These are phyloP conservation scores for Hylodesmum podocarpum DNA, from an alignment of 306 rosid species.

Conservation along the genomic window DNA sequence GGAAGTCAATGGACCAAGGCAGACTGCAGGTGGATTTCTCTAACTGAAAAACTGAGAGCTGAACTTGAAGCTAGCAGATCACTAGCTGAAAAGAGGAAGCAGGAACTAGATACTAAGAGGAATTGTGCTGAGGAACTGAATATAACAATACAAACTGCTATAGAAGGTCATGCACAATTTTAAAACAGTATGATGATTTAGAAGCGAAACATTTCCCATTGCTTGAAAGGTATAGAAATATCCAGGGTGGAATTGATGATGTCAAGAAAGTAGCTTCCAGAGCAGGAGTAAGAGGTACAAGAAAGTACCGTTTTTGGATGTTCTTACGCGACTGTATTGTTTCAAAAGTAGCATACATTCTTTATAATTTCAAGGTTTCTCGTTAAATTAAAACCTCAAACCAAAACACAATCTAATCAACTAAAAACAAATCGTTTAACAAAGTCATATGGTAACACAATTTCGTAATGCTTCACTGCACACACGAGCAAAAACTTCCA, in stretches of 20 bases:
- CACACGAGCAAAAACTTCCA: too few relatives aligned
- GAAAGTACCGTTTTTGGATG: too few relatives aligned
- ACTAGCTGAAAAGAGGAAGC: constrained; percentile 55
- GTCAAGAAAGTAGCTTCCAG: constrained; percentile 72
- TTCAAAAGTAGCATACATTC: too few relatives aligned
- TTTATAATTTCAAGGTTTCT: too few relatives aligned
- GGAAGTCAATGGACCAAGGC: constrained; percentile 66
- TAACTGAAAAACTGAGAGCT: constrained; percentile 70
- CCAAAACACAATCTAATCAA: too few relatives aligned
- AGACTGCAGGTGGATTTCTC: constrained; percentile 81
- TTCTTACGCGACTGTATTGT: too few relatives aligned
- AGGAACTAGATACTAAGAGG: constrained; percentile 75
- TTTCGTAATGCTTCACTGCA: too few relatives aligned
- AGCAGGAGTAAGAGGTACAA: constrained; percentile 77
- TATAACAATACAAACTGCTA: constrained; percentile 78
- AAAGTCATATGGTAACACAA: too few relatives aligned
- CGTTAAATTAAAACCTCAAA: too few relatives aligned
- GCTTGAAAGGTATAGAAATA: constrained; percentile 78
- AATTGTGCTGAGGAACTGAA: constrained; percentile 72
- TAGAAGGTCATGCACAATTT: constrained; percentile 70
- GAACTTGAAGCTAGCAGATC: constrained; percentile 74
- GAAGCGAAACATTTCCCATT: constrained; percentile 83
- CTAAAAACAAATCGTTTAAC: too few relatives aligned
- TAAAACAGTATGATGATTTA: constrained; percentile 85
- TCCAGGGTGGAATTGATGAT: constrained; percentile 75